phyloP scores from a whole-genome alignment of 257 asterid genomes.

The Eucommia ulmoides region DNA sequence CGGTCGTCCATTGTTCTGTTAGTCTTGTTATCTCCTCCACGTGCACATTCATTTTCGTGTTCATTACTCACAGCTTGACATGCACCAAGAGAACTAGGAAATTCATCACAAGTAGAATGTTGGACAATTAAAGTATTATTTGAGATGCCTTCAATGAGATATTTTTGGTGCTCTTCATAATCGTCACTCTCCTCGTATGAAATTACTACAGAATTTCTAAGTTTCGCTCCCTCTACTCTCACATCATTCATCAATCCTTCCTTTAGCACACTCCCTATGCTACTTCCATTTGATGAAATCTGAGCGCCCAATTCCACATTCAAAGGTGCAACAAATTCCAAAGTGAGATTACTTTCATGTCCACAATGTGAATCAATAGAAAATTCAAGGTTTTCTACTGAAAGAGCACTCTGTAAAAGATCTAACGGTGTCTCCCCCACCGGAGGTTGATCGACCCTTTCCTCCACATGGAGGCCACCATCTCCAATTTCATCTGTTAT shows the following conservation, averaged over 20 bases:
- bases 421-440: conserved; percentile 8
- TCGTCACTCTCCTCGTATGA: conserved; percentile 13
- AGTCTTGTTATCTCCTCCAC: conserved; percentile 12
- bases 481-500: conserved; percentile 8
- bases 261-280: conserved; percentile 4
- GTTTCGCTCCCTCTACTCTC: conserved; percentile 7
- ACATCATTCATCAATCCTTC: conserved; percentile 6
- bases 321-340: conserved; percentile 13
- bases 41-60: conserved; percentile 12
- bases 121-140: conserved; percentile 13
- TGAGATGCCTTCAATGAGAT: conserved; percentile 10
- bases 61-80: conserved; percentile 1
- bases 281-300: conserved; percentile 5
- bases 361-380: conserved; percentile 10
- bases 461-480: conserved; percentile 11
- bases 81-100: conserved; percentile 5
- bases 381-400: conserved; percentile 16
- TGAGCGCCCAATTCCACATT: conserved; percentile 7
- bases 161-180: conserved; percentile 18
- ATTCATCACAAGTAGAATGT: conserved; percentile 14
- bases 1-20: conserved; percentile 9
- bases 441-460: conserved; percentile 10
- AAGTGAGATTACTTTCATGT: conserved; percentile 13
- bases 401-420: conserved; percentile 8
- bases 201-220: conserved; percentile 11